These are phyloP conservation scores for Solanum tarapatanum DNA, from an alignment of 257 asterid species.

Conservation along the genomic window DNA sequence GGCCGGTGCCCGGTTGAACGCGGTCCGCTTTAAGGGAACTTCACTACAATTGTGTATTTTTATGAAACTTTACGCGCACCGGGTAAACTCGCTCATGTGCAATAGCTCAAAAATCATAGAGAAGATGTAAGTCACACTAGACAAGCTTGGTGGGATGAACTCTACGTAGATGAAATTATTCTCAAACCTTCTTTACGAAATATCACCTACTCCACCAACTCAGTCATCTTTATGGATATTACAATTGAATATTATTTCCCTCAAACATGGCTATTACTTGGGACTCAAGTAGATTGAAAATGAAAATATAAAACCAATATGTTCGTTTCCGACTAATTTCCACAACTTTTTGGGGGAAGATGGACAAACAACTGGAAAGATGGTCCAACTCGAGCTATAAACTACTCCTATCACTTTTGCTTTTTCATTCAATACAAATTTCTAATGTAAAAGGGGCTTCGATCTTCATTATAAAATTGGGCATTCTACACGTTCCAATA, in stretches of 20 bases:
- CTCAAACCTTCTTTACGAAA: fast-evolving
- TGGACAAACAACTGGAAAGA: neutral
- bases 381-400: neutral
- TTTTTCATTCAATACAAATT: neutral
- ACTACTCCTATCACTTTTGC: neutral
- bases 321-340: neutral
- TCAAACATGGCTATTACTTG: neutral
- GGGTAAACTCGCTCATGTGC: neutral
- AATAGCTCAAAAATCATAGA: neutral
- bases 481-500: neutral
- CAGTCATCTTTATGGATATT: fast-evolving
- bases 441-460: neutral
- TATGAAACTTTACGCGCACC: fast-evolving
- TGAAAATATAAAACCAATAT: neutral
- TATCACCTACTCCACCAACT: neutral
- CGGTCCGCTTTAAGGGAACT: neutral
- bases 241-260: neutral
- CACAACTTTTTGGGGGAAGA: neutral
- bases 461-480: neutral
- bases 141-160: neutral
- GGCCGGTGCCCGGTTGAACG: neutral
- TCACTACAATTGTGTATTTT: neutral
- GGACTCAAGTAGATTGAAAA: neutral
- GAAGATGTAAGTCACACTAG: fast-evolving
- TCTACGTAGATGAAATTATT: too few relatives aligned